Base-by-base conservation (phyloP, 768 basidiomycete species). In the Trametes gibbosa region DNA sequence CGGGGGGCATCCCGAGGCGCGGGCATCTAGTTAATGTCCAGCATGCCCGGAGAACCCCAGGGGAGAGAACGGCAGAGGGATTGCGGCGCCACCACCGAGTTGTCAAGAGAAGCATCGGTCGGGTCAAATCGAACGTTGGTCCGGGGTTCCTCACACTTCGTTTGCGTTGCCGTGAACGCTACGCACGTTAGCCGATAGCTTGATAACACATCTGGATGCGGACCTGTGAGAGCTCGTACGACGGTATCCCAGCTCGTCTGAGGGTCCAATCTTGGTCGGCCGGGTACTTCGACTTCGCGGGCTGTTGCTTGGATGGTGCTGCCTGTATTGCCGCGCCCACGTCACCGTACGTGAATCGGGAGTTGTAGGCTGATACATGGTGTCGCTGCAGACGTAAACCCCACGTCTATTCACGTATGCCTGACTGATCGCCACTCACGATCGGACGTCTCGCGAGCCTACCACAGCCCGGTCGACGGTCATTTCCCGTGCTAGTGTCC, bases 281-380 rank as follows among this genome's bases (percentile, higher is more conserved):
- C 4, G 29, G 5, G 10, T 10, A 32, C 29, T 32, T 32, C 29
- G 29, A 32, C 29, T 32, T 32, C 29, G 29, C 10, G 29, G 5
- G 10, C 5, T 32, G 10, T 10, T 32, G 29, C 29, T 32, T 32
- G 10, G 29, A 32, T 32, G 29, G 5, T 32, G 29, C 29, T 32
- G 10, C 29, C 10, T 32, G 29, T 32, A 10, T 32, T 32, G 4
- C 10, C 34, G 13, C 34, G 32, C 21, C 32, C 16, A 54, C 55
- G 55, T 25, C 47, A 41, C 29, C 34, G 55, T 56, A 56, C 55
- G 55, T 56, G 55, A 56, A 49, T 32, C 55, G 55, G 55, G 47
- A 56, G 55, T 27, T 35, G 41, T 32, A 56, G 39, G 39, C 24
- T 27, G 27, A 41, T 41, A 10, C 29, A 32, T 10, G 29, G 29